A percentile compares a stretch with the other conserved stretches of the same genome.
phyloP scores from a whole-genome alignment of 257 asterid genomes.

The Oldenlandia corymbosa region DNA sequence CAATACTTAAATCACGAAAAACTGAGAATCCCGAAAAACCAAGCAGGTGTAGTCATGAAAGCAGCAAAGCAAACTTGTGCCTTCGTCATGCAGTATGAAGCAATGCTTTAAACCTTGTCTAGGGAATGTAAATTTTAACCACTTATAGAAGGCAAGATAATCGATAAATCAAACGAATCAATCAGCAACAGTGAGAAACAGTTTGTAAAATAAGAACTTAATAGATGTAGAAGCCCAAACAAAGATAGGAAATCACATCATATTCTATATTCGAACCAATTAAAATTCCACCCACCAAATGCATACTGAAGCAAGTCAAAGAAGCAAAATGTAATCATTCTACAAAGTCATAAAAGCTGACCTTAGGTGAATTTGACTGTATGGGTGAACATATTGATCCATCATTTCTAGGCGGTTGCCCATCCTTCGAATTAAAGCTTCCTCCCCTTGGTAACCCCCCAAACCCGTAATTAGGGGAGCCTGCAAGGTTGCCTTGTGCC shows the following conservation, averaged over 20 bases:
- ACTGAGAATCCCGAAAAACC: too few species aligned
- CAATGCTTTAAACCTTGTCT: not conserved
- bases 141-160: too few species aligned
- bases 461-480: constrained; percentile 66
- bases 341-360: constrained; percentile 12
- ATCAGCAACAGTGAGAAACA: not conserved
- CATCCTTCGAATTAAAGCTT: constrained; percentile 73
- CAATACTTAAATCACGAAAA: too few species aligned
- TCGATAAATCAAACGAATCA: too few species aligned
- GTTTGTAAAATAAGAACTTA: not conserved
- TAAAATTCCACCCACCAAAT: not conserved
- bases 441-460: constrained; percentile 92
- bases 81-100: not conserved
- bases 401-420: constrained; percentile 88
- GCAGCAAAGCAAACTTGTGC: not conserved
- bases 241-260: not conserved
- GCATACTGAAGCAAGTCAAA: not conserved
- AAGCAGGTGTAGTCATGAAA: not conserved
- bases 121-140: too few species aligned
- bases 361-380: constrained; percentile 97
- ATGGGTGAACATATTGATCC: constrained; percentile 93
- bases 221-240: not conserved
- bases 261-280: not conserved
- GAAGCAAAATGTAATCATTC: constrained; percentile 11
- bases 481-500: constrained; percentile 82